Percentiles rank a stretch among this genome's conserved stretches.
phyloP scores from a whole-genome alignment of 139 green algal genomes.

The Pedinophyceae sp. region DNA sequence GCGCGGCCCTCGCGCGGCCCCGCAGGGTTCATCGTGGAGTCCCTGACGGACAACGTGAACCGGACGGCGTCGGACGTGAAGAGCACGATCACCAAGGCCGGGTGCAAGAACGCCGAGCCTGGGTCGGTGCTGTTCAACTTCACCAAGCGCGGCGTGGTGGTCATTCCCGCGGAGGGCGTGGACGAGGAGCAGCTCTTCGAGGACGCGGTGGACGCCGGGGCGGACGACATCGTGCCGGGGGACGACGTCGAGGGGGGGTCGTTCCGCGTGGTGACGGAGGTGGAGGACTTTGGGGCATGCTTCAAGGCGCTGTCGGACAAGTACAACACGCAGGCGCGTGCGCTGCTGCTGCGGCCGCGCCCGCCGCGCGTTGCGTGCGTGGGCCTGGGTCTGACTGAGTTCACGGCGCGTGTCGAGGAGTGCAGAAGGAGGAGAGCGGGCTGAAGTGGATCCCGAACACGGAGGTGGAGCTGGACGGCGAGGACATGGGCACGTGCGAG shows the following conservation, averaged over 20 bases:
- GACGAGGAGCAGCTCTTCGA: constrained; percentile 46
- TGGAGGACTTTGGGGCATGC: constrained; percentile 8
- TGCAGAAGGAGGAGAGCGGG: constrained; percentile 32
- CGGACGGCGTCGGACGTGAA: constrained; percentile 40
- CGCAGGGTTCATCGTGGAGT: constrained; percentile 75
- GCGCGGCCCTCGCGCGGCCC: constrained; percentile 10
- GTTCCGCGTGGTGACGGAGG: constrained; percentile 3
- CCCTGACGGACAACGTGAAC: constrained; percentile 86
- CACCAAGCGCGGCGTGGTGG: constrained; percentile 26
- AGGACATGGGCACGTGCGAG: constrained; percentile 50
- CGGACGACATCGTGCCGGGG: constrained; percentile 12
- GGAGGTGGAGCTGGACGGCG: constrained; percentile 32
- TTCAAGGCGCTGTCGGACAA: constrained; percentile 2
- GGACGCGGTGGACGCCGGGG: constrained; percentile 38
- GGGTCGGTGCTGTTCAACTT: constrained; percentile 89
- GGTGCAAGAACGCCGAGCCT: constrained; percentile 68
- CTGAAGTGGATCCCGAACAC: constrained; percentile 28
- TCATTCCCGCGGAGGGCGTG: not conserved
- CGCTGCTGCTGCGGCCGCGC: too few relatives aligned
- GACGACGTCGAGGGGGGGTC: constrained; percentile 11
- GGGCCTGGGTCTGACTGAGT: too few relatives aligned
- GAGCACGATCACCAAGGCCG: constrained; percentile 50
- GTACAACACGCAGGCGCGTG: not conserved
- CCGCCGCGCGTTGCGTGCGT: too few relatives aligned
- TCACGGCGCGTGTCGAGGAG: too few relatives aligned